Evolutionary conservation across 2,329 filamentous ascomycete species (phyloP), one percentile per base, ranked within the genome.

Genomic region (Zymoseptoria brevis): DNA sequence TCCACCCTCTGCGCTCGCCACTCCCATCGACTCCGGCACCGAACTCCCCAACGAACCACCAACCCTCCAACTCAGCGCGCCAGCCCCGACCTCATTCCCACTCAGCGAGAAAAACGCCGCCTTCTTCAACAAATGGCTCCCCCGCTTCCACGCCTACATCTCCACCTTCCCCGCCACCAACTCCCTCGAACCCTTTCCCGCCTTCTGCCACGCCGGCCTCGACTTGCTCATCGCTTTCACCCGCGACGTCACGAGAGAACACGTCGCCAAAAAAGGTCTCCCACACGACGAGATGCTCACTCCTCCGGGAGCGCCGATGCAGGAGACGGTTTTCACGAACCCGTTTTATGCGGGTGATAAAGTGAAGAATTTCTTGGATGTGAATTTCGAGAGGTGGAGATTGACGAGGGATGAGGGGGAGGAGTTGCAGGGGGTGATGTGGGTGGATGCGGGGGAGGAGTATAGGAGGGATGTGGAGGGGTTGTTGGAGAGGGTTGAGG

Each of bases 61-160:
- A 11, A 11, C 13, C 5, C 35, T 45, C 4, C 35, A 45, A 2
- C 35, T 45, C 35, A 45, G 16, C 35, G 35, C 35, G 16, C 11
- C 35, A 16, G n/a, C 35, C 2, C 35, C 35, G 4, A 45, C 35
- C 35, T 11, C 35, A 13, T 45, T 45, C 13, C 35, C 35, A 4
- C 35, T 45, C 35, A n/a, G 16, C 35, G 35, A 45, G 11, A 16
- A 6, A 45, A 45, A 16, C 35, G 35, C 35, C 35, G 24, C 19
- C 19, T 53, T 30, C 51, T 26, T 53, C 19, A n/a, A 11, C 51
- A 53, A 53, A 53, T 53, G 51, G 51, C 51, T 53, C 51, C 51
- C 51, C 19, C 22, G 29, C n/a, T 53, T 24, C 22, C 51, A 53
- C 51, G 51, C 19, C 51, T 53, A 53, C 51, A 26, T 24, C 19